These are phyloP conservation scores for Trametes punicea DNA, from an alignment of 768 basidiomycete species.

Conservation along the genomic window DNA sequence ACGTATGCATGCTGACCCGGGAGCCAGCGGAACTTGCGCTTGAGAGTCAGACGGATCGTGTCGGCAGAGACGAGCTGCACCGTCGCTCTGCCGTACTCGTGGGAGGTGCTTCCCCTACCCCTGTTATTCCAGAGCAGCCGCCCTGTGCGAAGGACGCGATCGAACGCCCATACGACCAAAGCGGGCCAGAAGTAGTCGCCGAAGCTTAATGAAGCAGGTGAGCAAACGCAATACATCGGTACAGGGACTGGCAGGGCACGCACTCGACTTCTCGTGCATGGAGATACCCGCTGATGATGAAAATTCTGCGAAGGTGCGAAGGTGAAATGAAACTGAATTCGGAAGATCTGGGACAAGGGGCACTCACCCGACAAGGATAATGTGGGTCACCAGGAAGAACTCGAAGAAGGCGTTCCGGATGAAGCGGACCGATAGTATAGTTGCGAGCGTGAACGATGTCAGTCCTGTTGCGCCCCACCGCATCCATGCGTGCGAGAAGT, in stretches of 20 bases:
- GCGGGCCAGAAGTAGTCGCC: constrained; percentile 49
- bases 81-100: constrained; percentile 26
- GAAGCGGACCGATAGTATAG: constrained; percentile 38
- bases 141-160: constrained; percentile 39
- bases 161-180: constrained; percentile 46
- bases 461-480: constrained; percentile 25
- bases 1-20: constrained; percentile 52
- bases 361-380: constrained; percentile 29
- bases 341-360: neutral
- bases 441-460: constrained; percentile 30
- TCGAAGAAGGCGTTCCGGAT: constrained; percentile 41
- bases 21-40: constrained; percentile 41
- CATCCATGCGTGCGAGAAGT: constrained; percentile 17
- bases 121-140: constrained; percentile 41
- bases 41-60: constrained; percentile 44
- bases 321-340: neutral
- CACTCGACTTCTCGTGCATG: constrained; percentile 15
- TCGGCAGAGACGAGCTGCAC: constrained; percentile 43
- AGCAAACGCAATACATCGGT: constrained; percentile 18
- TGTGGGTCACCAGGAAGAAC: constrained; percentile 33
- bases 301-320: constrained; percentile 30
- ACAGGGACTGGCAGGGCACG: constrained; percentile 11
- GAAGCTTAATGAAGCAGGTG: constrained; percentile 26
- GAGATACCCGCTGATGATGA: constrained; percentile 38
- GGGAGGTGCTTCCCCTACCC: constrained; percentile 30